Evolutionary conservation across 495 filamentous ascomycete species (phyloP).

Genomic region (Usnea hakonensis): DNA sequence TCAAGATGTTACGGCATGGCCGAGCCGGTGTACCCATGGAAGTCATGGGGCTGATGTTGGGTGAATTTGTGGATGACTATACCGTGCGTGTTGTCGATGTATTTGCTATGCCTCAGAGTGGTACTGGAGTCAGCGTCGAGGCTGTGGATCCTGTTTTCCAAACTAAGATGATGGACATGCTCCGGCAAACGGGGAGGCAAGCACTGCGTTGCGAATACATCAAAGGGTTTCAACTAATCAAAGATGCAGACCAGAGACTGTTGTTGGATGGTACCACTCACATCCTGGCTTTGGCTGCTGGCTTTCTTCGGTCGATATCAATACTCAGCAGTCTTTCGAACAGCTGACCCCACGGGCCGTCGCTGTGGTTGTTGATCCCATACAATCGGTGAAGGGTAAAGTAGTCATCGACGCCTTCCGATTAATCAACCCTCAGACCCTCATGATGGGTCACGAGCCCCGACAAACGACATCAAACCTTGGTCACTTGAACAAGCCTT

Average conservation of each 20-base stretch:
- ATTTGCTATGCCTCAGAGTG: conserved; percentile 99
- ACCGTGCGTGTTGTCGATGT: conserved; percentile 97
- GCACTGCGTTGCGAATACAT: neutral
- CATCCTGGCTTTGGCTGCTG: conserved; percentile 99
- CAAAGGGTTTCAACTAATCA: neutral
- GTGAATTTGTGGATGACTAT: conserved; percentile 98
- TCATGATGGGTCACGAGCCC: conserved; percentile 98
- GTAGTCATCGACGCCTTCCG: conserved; percentile 99
- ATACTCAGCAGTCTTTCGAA: conserved; percentile 98
- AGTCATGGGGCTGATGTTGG: conserved; percentile 98
- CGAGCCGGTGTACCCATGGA: conserved; percentile 98
- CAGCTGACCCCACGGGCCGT: conserved; percentile 93
- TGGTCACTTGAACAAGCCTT: conserved; percentile 96
- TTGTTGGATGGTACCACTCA: conserved; percentile 99
- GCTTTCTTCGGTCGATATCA: conserved; percentile 98
- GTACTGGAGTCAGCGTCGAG: conserved; percentile 96
- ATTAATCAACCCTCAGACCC: conserved; percentile 95
- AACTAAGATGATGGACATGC: conserved; percentile 99
- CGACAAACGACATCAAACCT: conserved; percentile 96
- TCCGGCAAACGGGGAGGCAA: conserved; percentile 73
- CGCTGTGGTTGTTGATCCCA: conserved; percentile 95
- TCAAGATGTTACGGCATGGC: conserved; percentile 98
- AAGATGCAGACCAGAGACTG: conserved; percentile 73
- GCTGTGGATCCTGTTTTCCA: conserved; percentile 98
- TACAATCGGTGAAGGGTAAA: conserved; percentile 98